These are phyloP conservation scores for Gossypium arboreum DNA, from an alignment of 345 rosid species.

Conservation along the genomic window DNA sequence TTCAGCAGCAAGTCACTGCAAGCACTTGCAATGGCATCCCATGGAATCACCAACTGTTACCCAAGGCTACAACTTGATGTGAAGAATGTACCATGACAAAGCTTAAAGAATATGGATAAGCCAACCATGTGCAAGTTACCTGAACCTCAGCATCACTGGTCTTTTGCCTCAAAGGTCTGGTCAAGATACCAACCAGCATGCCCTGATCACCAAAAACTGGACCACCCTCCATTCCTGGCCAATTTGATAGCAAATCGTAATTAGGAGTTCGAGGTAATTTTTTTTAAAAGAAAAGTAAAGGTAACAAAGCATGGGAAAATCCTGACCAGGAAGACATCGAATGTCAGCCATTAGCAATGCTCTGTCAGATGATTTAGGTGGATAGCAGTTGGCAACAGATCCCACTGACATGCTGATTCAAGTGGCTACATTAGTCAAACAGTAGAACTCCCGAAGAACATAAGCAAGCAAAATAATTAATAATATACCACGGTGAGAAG, in stretches of 20 bases:
- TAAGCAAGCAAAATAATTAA: constrained; percentile 11
- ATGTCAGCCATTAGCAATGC: constrained; percentile 89
- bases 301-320: constrained; percentile 21
- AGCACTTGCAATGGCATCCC: constrained; percentile 94
- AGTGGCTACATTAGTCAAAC: constrained; percentile 18
- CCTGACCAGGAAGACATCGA: constrained; percentile 90
- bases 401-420: constrained; percentile 73
- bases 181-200: constrained; percentile 64
- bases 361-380: constrained; percentile 47
- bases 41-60: constrained; percentile 97
- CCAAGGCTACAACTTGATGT: constrained; percentile 80
- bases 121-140: constrained; percentile 47
- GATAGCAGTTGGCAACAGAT: constrained; percentile 71
- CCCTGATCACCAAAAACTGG: constrained; percentile 64
- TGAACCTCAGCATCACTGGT: constrained; percentile 82
- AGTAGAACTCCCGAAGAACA: constrained; percentile 9
- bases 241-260: constrained; percentile 13
- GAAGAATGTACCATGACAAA: constrained; percentile 42
- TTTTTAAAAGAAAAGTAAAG: constrained; percentile 10
- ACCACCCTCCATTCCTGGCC: constrained; percentile 88
- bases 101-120: constrained; percentile 24
- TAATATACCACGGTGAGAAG: neutral
- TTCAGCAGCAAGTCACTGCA: constrained; percentile 70
- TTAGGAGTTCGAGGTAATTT: constrained; percentile 18
- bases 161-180: constrained; percentile 78